A percentile compares a stretch with the other conserved stretches of the same genome.
phyloP scores from a whole-genome alignment of 495 filamentous ascomycete genomes.

The Hyaloscypha finlandica region DNA sequence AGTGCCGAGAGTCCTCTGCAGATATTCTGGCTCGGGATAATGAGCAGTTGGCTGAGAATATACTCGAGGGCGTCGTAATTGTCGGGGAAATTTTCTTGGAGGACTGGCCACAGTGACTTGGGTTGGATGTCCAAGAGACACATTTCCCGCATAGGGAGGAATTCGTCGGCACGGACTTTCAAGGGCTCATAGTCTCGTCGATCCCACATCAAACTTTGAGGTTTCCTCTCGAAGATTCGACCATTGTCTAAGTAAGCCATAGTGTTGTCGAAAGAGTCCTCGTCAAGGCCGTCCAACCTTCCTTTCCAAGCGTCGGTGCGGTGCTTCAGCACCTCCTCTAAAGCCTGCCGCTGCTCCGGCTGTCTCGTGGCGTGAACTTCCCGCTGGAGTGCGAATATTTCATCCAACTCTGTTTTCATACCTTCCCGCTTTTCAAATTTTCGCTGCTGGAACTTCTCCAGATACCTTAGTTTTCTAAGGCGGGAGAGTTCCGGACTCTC shows the following conservation, averaged over 20 bases:
- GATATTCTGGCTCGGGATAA: conserved; percentile 16
- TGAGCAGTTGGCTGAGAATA: conserved; percentile 20
- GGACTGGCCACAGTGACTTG: conserved; percentile 22
- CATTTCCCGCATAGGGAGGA: conserved; percentile 28
- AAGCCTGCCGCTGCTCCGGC: not conserved
- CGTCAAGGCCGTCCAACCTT: not conserved
- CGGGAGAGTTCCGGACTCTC: not conserved
- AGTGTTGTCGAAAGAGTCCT: not conserved
- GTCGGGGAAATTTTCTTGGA: conserved; percentile 17
- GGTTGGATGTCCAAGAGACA: conserved; percentile 33
- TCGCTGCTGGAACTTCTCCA: not conserved
- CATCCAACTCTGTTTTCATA: not conserved
- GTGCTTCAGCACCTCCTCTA: conserved; percentile 1
- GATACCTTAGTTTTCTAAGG: not conserved
- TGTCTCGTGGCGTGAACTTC: not conserved
- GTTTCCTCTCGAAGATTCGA: not conserved
- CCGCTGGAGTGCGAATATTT: not conserved
- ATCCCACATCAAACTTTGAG: conserved; percentile 29
- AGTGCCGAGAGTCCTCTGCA: conserved; percentile 18
- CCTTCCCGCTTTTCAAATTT: not conserved
- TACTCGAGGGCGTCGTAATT: conserved; percentile 30
- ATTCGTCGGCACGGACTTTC: conserved; percentile 17
- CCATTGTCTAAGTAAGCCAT: conserved; percentile 4
- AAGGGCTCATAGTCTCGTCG: conserved; percentile 31
- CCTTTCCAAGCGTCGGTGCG: not conserved